Evolutionary conservation across 345 rosid genomes (phyloP), one percentile per base, ranked within the genome.

Genomic region (Carallia pectinifolia): DNA sequence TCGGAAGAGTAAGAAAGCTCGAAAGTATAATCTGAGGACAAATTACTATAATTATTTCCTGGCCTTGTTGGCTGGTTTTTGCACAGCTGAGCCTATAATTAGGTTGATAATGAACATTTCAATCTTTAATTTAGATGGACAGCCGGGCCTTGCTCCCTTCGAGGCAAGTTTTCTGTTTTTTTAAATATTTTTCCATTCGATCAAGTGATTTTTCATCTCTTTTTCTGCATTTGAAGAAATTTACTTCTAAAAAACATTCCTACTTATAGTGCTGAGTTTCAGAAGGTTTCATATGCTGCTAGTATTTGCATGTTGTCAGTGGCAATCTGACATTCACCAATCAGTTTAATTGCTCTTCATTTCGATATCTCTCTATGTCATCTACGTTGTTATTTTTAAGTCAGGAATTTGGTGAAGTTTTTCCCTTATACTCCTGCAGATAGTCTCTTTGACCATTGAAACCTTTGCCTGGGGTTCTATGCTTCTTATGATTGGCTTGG

Each of bases 401-500:
- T 44, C 50, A 12, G 12, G 10, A 4, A 10, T 44, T 44, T 44
- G 50, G 50, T 44, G 50, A 12, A 44, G 13, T 10, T 74, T 27
- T 54, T n/a, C 29, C 36, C 30, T 33, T 44, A 44, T 44, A 44
- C 56, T 64, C 27, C 63, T 64, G 37, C 73, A 77, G 81, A 65
- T 68, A 17, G 62, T 60, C 19, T 77, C 81, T 19, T 65, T 68
- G 74, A 69, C 58, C 52, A 54, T 68, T 27, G 77, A 72, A 59
- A 44, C 74, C 47, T 18, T 72, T 47, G 39, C 81, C 50, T 77
- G 81, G 81, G 68, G 77, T 48, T 77, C 74, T 66, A 72, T 73
- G 76, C 53, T 77, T 47, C 9, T 69, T 37, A 72, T 77, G 81
- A 34, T 72, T 47, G 62, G 74, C 54, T 52, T 77, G 63, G 81